Base-by-base conservation (phyloP, 1,139 yeast genomes). In the Hansenula sp. region DNA sequence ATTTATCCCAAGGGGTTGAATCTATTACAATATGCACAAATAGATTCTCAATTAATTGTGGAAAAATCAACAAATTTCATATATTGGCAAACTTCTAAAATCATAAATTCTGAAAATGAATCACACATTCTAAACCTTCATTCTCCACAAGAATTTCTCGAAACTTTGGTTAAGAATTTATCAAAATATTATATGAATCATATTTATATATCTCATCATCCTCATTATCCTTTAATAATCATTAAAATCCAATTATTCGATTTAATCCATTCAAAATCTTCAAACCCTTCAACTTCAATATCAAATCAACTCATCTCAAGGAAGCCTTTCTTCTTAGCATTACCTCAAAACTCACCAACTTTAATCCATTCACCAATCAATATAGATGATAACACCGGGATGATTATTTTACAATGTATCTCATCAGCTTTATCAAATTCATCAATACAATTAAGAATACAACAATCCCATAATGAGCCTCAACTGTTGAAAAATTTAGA, bases 241-340 rank as follows among this genome's bases (percentile, higher is more conserved):
- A 69, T 84, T 5, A 63, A 95, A 39, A 69, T 86, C 19, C 95
- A 86, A 54, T 72, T 84, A 33, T 85, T 81, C 58, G 93, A 86
- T 51, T 61, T 76, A 5, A 48, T 51, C 25, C 16, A 42, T 19
- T 47, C 46, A 29, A 39, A 69, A 57, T 34, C 40, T 30, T 42
- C 57, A 33, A 39, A 41, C 12, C 43, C 45, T 25, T 43, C 45
- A 24, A 41, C 47, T 41, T 36, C 46, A 36, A 47, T 42, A 18
- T 45, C 65, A 3, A 59, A 63, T 15, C 72, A 78, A 4, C 67
- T 79, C 10, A 52, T 74, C 0, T 76, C 87, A 1, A 68, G 81
- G 50, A 75, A 68, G 48, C 84, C 93, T 0, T 77, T 73, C 49
- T 85, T 81, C 53, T 58, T 86, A 25, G 88, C 85, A 0, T 64